A percentile compares a stretch with the other conserved stretches of the same genome.
These are phyloP conservation scores for Flueggea neowawraea DNA, from an alignment of 441 rosid genomes.

Conservation along the genomic window DNA sequence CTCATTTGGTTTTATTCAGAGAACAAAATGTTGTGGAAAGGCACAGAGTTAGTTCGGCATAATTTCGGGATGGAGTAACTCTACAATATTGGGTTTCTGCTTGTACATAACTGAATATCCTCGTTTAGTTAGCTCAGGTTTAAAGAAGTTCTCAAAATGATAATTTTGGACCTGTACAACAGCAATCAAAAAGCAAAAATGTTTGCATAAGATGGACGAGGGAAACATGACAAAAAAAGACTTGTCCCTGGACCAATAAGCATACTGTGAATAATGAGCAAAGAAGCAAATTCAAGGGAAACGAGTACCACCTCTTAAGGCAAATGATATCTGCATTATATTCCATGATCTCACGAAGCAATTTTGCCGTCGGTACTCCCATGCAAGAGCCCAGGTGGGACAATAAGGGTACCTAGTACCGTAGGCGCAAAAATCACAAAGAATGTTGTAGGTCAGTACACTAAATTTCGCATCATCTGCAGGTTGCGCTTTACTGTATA, in stretches of 20 bases:
- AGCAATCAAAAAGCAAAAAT: neutral
- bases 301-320: constrained; percentile 56
- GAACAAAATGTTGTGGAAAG: too few relatives aligned
- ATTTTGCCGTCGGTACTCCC: constrained; percentile 79
- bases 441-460: constrained; percentile 72
- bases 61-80: constrained; percentile 1
- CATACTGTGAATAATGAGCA: too few relatives aligned
- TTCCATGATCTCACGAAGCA: constrained; percentile 73
- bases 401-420: constrained; percentile 62
- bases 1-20: too few relatives aligned
- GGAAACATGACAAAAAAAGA: too few relatives aligned
- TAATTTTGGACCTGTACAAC: constrained; percentile 69
- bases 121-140: constrained; percentile 77
- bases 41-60: too few relatives aligned
- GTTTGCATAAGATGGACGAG: neutral
- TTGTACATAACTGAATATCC: constrained; percentile 74
- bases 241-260: too few relatives aligned
- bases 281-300: neutral
- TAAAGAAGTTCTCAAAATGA: constrained; percentile 66
- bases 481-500: constrained; percentile 56
- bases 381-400: constrained; percentile 88
- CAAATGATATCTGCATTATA: constrained; percentile 82
- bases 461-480: constrained; percentile 62
- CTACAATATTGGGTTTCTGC: constrained; percentile 71
- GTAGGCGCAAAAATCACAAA: constrained; percentile 63